Percentiles rank a stretch among this genome's conserved stretches.
These are phyloP conservation scores for Pelargonium australe DNA, from an alignment of 441 rosid species.

Conservation along the genomic window DNA sequence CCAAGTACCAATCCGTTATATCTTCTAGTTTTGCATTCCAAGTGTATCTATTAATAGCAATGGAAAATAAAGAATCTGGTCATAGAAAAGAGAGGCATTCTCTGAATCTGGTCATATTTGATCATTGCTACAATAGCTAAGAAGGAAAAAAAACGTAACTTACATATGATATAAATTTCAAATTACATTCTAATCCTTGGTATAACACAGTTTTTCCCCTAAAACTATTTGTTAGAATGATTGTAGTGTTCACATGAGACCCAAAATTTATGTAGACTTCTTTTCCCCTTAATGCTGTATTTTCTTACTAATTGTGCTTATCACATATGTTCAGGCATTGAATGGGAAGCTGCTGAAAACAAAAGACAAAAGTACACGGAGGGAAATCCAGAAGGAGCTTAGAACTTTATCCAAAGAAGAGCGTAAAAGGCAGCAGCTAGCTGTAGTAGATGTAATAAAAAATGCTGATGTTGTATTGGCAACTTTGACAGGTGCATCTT, in stretches of 20 bases:
- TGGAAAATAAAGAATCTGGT: neutral
- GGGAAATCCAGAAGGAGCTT: constrained; percentile 82
- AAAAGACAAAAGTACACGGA: constrained; percentile 71
- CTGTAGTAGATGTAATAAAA: constrained; percentile 84
- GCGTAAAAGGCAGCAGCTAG: constrained; percentile 91
- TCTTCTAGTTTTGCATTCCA: neutral
- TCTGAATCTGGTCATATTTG: neutral
- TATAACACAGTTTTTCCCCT: no score
- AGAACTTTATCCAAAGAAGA: constrained; percentile 80
- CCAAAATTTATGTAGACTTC: neutral
- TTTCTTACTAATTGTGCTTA: constrained; percentile 13
- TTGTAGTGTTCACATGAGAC: constrained; percentile 2
- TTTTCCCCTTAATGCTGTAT: no score
- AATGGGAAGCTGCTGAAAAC: constrained; percentile 81
- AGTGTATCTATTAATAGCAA: neutral
- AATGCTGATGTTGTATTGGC: constrained; percentile 75
- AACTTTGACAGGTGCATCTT: constrained; percentile 80
- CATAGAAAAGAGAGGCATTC: constrained; percentile 5
- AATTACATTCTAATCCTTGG: constrained; percentile 6
- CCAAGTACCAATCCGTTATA: neutral
- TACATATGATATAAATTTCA: neutral
- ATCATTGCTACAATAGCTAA: neutral
- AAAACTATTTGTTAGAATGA: no score
- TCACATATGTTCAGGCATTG: constrained; percentile 41
- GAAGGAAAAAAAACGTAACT: neutral